Base-by-base conservation (phyloP, 73 alveolate species). In the Durusdinium trenchii region DNA sequence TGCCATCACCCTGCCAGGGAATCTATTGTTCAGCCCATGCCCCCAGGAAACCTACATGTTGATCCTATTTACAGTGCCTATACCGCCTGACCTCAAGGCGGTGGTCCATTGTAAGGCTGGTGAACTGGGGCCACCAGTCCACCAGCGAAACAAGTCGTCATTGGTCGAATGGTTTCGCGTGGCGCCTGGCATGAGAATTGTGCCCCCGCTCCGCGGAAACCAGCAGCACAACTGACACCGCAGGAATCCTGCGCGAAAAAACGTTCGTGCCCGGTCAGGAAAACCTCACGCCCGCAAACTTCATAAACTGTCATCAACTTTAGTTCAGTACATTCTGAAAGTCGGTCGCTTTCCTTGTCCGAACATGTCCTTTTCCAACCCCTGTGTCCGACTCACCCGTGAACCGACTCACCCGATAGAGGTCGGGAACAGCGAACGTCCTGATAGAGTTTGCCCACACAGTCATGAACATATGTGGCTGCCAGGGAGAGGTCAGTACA, bases 1-100 rank as follows among this genome's bases (percentile, higher is more conserved):
- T 89, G 26, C 95, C 95, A 43, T 81, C 91, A 38, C 64, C 91
- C 91, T 81, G 91, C n/a, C n/a, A n/a, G n/a, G n/a, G n/a, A n/a
- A n/a, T n/a, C n/a, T n/a, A n/a, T n/a, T n/a, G n/a, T n/a, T n/a
- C n/a, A n/a, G n/a, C n/a, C n/a, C n/a, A n/a, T n/a, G n/a, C n/a
- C n/a, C n/a, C n/a, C n/a, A n/a, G n/a, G n/a, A n/a, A n/a, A n/a
- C n/a, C n/a, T n/a, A n/a, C n/a, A n/a, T n/a, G n/a, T n/a, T n/a
- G n/a, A n/a, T n/a, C n/a, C n/a, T n/a, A n/a, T n/a, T n/a, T n/a
- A n/a, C n/a, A n/a, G n/a, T n/a, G n/a, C n/a, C n/a, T n/a, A n/a
- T n/a, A n/a, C n/a, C n/a, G n/a, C n/a, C n/a, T n/a, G n/a, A n/a
- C n/a, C n/a, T n/a, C n/a, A n/a, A n/a, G n/a, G n/a, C n/a, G n/a